Conservation (phyloP, 2,329 filamentous ascomycete genomes). For the Chrysosphaeria jannelii region DNA sequence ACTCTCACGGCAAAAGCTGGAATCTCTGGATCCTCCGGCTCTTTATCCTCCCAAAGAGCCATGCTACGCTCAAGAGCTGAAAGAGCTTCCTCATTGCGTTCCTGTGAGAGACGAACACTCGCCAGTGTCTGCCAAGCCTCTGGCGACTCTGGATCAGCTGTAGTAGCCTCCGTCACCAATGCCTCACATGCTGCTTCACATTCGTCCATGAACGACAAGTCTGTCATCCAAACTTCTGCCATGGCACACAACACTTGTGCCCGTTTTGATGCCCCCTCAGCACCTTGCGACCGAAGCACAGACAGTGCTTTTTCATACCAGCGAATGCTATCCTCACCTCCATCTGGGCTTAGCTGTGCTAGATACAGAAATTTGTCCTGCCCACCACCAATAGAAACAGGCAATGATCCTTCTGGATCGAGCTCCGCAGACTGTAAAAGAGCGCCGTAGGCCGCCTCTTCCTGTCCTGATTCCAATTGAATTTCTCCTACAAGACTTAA, state of each 20-base stretch:
- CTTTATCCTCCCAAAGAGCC: constrained; percentile 53
- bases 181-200: constrained; percentile 70
- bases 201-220: constrained; percentile 75
- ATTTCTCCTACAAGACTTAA: constrained; percentile 58
- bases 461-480: constrained; percentile 52
- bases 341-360: constrained; percentile 56
- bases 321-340: constrained; percentile 29
- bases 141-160: constrained; percentile 50
- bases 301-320: constrained; percentile 44
- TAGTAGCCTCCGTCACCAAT: constrained; percentile 67
- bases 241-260: constrained; percentile 83
- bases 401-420: constrained; percentile 29
- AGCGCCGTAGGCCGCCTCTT: constrained; percentile 38
- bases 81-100: constrained; percentile 46
- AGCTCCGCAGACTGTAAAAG: constrained; percentile 46
- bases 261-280: constrained; percentile 46
- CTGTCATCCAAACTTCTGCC: constrained; percentile 96
- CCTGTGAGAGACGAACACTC: constrained; percentile 75
- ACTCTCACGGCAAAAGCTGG: constrained; percentile 73
- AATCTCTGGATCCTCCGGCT: constrained; percentile 37
- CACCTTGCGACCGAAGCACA: constrained; percentile 27
- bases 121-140: constrained; percentile 92
- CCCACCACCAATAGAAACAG: constrained; percentile 47
- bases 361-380: constrained; percentile 88
- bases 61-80: constrained; percentile 54